phyloP scores from a whole-genome alignment of 805 yeast genomes.

The Candida alai region DNA sequence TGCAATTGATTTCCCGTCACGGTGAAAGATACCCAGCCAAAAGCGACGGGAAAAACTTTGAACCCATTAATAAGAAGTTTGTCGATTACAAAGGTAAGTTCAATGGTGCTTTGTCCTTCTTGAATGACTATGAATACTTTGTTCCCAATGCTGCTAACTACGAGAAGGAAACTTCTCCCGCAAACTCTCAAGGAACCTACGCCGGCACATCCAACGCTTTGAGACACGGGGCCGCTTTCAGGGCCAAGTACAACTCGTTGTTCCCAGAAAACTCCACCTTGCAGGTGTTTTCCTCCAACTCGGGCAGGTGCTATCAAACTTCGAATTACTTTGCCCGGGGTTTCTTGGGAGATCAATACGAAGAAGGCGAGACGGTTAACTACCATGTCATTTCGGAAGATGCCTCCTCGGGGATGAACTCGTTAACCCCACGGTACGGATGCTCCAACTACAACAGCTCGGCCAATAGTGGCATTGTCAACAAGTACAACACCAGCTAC shows the following conservation, averaged over 20 bases:
- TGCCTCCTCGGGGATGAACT: conserved; percentile 49
- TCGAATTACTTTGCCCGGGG: conserved; percentile 57
- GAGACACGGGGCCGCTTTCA: conserved; percentile 46
- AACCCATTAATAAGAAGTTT: conserved; percentile 24
- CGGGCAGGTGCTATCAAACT: conserved; percentile 53
- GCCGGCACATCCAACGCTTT: conserved; percentile 50
- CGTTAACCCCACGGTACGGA: conserved; percentile 51
- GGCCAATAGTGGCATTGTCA: conserved; percentile 18
- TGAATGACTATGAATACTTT: conserved; percentile 53
- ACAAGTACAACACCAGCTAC: conserved; percentile 37
- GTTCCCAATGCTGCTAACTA: conserved; percentile 32
- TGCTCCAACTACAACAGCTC: conserved; percentile 36
- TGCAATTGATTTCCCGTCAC: conserved; percentile 69
- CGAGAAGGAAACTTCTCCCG: conserved; percentile 50
- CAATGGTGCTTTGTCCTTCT: conserved; percentile 50
- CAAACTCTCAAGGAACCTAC: conserved; percentile 41
- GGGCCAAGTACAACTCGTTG: conserved; percentile 47
- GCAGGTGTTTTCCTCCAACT: conserved; percentile 53
- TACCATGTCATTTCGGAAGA: conserved; percentile 46
- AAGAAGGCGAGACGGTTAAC: conserved; percentile 22
- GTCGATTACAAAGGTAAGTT: conserved; percentile 23
- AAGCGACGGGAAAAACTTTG: conserved; percentile 23
- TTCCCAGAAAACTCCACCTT: conserved; percentile 32
- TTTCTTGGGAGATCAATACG: conserved; percentile 46
- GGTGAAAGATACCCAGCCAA: conserved; percentile 65